phyloP scores from a whole-genome alignment of 1,139 yeast genomes.

The Geotrichum aggregatum region DNA sequence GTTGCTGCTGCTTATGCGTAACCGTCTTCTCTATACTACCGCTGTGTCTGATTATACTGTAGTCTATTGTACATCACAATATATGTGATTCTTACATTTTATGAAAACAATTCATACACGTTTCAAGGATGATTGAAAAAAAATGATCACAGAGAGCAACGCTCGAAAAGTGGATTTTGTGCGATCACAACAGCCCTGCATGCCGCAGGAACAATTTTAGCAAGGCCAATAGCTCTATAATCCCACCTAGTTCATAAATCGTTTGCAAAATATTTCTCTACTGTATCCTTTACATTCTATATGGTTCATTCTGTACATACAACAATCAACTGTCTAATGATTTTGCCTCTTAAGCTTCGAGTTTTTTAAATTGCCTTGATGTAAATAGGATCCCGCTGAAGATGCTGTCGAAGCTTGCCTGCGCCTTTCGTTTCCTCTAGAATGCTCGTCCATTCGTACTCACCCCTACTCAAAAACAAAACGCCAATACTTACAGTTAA shows the following conservation, averaged over 20 bases:
- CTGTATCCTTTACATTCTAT: no score
- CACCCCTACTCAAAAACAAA: conserved; percentile 63
- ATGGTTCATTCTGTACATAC: no score
- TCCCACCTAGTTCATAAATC: no score
- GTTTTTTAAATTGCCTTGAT: conserved; percentile 30
- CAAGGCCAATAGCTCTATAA: background rate
- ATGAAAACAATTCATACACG: no score
- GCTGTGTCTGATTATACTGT: no score
- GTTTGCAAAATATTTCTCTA: no score
- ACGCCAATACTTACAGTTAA: conserved; percentile 49
- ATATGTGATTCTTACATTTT: no score
- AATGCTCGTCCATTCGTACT: conserved; percentile 73
- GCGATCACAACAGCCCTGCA: background rate
- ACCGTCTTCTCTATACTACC: background rate
- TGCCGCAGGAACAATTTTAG: background rate
- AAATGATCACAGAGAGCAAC: no score
- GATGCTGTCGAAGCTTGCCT: conserved; percentile 30
- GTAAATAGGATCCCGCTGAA: conserved; percentile 38
- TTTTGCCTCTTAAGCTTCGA: background rate
- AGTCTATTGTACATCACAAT: no score
- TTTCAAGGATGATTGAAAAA: no score
- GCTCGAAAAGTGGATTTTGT: no score
- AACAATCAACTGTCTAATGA: background rate
- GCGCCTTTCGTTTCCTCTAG: conserved; percentile 45
- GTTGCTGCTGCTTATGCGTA: conserved; percentile 59